These are phyloP conservation scores for Pythium scleroteichum DNA, from an alignment of 352 stramenopile species.

Conservation along the genomic window DNA sequence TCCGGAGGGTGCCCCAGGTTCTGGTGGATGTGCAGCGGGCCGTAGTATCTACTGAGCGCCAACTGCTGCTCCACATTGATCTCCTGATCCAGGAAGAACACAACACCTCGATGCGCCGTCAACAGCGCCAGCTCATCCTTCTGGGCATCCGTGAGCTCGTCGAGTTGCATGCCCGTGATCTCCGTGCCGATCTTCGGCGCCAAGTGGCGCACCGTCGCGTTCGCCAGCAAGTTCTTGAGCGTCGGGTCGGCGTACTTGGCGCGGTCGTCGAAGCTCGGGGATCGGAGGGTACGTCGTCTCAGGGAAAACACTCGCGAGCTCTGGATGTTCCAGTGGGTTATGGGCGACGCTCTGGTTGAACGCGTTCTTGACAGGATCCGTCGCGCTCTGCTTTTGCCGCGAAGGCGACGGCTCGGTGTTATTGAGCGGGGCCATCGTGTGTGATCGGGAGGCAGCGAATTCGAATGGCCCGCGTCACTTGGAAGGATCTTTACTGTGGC, in stretches of 20 bases:
- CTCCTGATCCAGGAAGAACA: slow-evolving; percentile 18
- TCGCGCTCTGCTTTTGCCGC: background rate
- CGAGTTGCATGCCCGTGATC: slow-evolving; percentile 30
- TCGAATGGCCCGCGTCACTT: background rate
- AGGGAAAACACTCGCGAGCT: slow-evolving; percentile 32
- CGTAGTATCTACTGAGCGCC: slow-evolving; percentile 30
- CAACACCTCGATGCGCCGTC: slow-evolving; percentile 15
- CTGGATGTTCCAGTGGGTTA: slow-evolving; percentile 21
- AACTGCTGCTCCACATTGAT: slow-evolving; percentile 32
- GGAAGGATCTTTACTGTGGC: no score
- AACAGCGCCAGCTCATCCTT: slow-evolving; percentile 23
- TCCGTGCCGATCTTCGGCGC: slow-evolving; percentile 28
- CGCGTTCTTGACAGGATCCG: slow-evolving; percentile 23
- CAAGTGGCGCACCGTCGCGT: slow-evolving; percentile 21
- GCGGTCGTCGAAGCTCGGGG: slow-evolving; percentile 30
- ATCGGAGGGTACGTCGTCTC: slow-evolving; percentile 31
- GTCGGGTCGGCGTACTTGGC: slow-evolving; percentile 32
- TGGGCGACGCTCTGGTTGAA: slow-evolving; percentile 18
- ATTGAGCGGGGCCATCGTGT: slow-evolving; percentile 12
- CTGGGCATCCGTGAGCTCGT: slow-evolving; percentile 31
- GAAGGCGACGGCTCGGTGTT: background rate
- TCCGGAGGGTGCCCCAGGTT: slow-evolving; percentile 30
- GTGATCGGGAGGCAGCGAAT: slow-evolving; percentile 3
- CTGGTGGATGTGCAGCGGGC: slow-evolving; percentile 32
- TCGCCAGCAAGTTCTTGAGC: slow-evolving; percentile 32